These are phyloP conservation scores for Lotus japonicus DNA, from an alignment of 306 rosid species.

Conservation along the genomic window DNA sequence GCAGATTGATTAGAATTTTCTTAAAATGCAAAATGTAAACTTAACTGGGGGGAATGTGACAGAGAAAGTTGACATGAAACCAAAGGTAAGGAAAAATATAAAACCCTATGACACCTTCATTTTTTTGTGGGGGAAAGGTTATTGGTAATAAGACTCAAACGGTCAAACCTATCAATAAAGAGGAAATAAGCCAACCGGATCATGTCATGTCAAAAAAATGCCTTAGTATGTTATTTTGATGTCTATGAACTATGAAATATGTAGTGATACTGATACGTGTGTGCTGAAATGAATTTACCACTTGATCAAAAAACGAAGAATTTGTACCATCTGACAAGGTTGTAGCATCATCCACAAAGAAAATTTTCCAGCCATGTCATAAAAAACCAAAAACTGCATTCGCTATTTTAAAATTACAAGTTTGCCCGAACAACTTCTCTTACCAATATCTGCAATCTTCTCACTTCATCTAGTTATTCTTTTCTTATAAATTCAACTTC, in stretches of 20 bases:
- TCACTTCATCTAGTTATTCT: neutral
- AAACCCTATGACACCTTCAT: neutral
- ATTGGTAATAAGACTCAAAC: neutral
- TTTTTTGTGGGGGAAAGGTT: neutral
- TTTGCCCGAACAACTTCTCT: neutral
- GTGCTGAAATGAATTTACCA: neutral
- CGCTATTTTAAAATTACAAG: neutral
- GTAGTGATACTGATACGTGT: neutral
- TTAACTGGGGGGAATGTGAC: neutral
- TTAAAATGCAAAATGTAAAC: neutral
- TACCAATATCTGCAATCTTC: neutral
- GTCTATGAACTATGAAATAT: neutral
- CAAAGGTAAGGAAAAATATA: neutral
- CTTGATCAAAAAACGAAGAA: neutral
- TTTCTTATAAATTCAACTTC: neutral
- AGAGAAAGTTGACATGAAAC: neutral
- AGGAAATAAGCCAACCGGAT: neutral
- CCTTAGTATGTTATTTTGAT: neutral
- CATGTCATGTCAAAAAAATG: neutral
- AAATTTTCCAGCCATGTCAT: neutral
- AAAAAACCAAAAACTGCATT: neutral
- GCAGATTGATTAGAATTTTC: neutral
- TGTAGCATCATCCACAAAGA: neutral
- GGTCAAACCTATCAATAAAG: neutral
- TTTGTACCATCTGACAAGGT: neutral